Percentiles rank a stretch among this genome's conserved stretches.
Conservation (phyloP, 2,329 filamentous ascomycete species). For the Monilinia laxa region DNA sequence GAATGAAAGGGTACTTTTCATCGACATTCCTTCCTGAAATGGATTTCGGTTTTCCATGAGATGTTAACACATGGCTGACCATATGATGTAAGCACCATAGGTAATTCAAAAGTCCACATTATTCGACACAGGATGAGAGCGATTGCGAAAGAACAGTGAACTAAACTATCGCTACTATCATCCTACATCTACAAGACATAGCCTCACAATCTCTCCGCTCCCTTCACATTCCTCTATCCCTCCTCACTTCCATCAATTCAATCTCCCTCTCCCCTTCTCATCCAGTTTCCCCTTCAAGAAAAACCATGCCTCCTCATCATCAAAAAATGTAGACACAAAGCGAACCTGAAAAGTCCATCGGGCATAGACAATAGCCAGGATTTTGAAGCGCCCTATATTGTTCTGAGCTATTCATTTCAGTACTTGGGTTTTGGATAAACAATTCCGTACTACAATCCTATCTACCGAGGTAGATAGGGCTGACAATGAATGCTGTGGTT, state of each 20-base stretch:
- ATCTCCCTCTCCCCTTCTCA: no score
- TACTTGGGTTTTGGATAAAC: conserved; percentile 1
- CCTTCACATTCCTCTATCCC: neutral
- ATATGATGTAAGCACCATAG: neutral
- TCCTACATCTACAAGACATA: neutral
- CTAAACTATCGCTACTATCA: neutral
- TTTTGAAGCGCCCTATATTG: conserved; percentile 17
- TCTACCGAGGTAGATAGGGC: neutral
- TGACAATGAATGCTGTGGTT: conserved; percentile 19
- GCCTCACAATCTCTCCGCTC: neutral
- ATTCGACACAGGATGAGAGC: neutral
- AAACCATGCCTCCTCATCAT: no score
- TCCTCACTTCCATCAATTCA: neutral
- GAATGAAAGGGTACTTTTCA: no score
- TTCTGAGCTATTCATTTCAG: conserved; percentile 20
- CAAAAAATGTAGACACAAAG: conserved; percentile 18
- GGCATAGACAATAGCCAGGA: conserved; percentile 16
- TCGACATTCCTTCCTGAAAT: no score
- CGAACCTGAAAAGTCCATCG: conserved; percentile 20
- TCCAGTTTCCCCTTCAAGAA: no score
- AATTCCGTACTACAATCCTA: conserved; percentile 16
- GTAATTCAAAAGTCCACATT: neutral
- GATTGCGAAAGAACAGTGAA: neutral
- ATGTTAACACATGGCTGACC: no score
- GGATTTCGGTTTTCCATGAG: no score